Base-by-base conservation (phyloP, 2,329 filamentous ascomycete genomes). In the Pezicula carpinea region DNA sequence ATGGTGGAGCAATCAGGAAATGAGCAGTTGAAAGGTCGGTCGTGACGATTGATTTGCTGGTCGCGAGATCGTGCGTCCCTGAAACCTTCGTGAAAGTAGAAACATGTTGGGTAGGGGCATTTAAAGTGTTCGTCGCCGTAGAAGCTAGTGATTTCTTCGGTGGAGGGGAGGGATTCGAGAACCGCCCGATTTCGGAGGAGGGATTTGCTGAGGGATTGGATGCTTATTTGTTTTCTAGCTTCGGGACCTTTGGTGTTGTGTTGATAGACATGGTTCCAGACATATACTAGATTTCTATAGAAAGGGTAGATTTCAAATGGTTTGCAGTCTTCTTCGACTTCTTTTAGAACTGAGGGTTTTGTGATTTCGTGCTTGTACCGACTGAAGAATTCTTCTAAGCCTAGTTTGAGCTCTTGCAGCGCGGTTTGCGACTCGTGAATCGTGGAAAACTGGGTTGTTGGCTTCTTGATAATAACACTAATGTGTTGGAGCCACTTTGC, bases 31-130 rank as follows among this genome's bases (percentile, higher is more conserved):
- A 59, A 69, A 0, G 67, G 67, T 6, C 64, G 60, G 3, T 63
- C 56, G 44, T 73, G 69, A 3, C 61, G 52, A 19, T 57, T 53
- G 29, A 66, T 44, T 46, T 72, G 69, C 7, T 59, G 36, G 5
- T 70, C 62, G n/a, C 64, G 56, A 14, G 51, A 43, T 39, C 51
- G 50, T 0, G 42, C 46, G 23, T 63, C 62, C 4, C 52, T 44
- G 49, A 72, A 72, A 0, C 70, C 69, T 41, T 69, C 59, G 22
- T 66, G 62, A 48, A 71, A 72, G 51, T 66, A 69, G 29, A 53
- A 62, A 50, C 69, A 72, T n/a, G 59, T 66, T 22, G 64, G 51
- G 29, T 58, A 63, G 1, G 59, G 57, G 46, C 69, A 72, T 52
- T 69, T 71, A 60, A 64, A 70, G 6, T 52, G 49, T 5, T 60